phyloP scores from a whole-genome alignment of 225 moss, liverwort and hornwort genomes.

The Pseudisothecium myosuroides region DNA sequence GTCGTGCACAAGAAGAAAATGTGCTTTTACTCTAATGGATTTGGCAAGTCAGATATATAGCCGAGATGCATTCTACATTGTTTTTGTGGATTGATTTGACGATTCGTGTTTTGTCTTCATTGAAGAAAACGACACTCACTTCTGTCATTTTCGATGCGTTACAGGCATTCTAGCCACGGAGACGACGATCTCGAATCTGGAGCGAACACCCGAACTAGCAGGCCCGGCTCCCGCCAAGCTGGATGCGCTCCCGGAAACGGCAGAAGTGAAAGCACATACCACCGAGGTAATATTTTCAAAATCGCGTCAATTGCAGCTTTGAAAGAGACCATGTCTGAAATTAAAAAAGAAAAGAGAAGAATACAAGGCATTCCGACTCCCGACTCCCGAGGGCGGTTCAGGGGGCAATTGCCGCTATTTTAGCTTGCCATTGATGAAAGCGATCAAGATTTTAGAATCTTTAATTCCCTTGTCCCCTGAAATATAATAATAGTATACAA shows the following conservation, averaged over 20 bases:
- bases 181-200: neutral
- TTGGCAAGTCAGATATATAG: neutral
- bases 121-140: neutral
- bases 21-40: neutral
- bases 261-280: neutral
- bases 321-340: neutral
- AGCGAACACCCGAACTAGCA: neutral
- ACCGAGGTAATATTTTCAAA: slow-evolving; percentile 3
- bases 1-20: neutral
- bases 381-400: neutral
- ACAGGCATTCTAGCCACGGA: neutral
- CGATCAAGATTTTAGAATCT: neutral
- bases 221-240: neutral
- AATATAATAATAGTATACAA: neutral
- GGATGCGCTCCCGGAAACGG: neutral
- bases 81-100: neutral
- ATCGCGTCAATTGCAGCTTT: neutral
- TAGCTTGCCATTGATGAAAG: neutral
- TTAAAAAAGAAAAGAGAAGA: neutral
- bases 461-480: neutral
- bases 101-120: neutral
- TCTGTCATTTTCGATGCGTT: neutral
- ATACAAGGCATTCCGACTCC: neutral
- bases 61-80: neutral
- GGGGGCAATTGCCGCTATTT: neutral